Conservation (phyloP, 78 protist species). For the Dictyostelium firmibasis region DNA sequence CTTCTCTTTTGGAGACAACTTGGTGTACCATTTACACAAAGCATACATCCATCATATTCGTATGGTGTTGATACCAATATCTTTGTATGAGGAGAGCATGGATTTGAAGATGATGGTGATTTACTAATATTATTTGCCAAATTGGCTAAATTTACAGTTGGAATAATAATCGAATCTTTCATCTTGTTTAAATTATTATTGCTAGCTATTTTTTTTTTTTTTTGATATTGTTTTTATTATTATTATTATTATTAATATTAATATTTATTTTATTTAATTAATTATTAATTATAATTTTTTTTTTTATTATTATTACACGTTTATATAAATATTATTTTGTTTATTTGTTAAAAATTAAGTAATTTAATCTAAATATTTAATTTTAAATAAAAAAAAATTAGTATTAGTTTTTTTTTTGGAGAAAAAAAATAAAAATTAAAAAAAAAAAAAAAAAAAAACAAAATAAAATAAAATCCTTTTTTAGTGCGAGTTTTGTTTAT, state of each 20-base stretch:
- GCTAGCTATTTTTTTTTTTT: background rate
- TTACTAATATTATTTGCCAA: background rate
- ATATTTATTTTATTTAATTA: background rate
- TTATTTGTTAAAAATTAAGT: too few relatives aligned
- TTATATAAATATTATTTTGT: too few relatives aligned
- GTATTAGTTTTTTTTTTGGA: too few relatives aligned
- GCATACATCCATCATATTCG: constrained; percentile 72
- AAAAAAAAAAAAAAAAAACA: too few relatives aligned
- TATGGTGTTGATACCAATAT: background rate
- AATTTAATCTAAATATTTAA: too few relatives aligned
- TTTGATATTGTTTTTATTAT: background rate
- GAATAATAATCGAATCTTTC: constrained; percentile 59
- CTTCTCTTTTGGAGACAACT: constrained; percentile 75
- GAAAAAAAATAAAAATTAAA: too few relatives aligned
- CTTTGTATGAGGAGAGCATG: constrained; percentile 51
- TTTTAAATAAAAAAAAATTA: too few relatives aligned
- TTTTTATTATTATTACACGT: background rate
- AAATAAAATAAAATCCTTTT: too few relatives aligned
- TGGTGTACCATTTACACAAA: constrained; percentile 68
- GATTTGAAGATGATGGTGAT: constrained; percentile 53
- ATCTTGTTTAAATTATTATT: background rate
- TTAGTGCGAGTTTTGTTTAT: background rate
- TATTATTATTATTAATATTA: background rate
- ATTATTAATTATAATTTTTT: background rate
- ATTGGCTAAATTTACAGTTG: constrained; percentile 65